Conservation (phyloP, 768 basidiomycete species). For the Arthromyces matolae region DNA sequence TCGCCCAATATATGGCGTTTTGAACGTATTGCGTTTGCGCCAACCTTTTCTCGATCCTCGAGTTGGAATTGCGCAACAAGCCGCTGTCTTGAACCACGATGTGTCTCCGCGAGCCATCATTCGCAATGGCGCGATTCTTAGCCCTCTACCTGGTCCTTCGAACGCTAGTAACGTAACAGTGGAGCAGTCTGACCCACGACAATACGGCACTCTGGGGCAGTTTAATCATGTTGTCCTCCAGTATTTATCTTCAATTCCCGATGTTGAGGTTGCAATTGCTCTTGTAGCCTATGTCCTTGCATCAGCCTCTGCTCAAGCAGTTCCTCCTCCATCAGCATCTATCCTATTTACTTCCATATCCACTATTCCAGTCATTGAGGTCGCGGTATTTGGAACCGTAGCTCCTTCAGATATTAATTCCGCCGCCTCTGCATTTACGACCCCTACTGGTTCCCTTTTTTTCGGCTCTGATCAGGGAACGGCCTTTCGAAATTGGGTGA, state of each 20-base stretch:
- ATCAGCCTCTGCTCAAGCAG: conserved; percentile 25
- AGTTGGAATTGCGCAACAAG: conserved; percentile 44
- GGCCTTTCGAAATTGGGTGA: conserved; percentile 52
- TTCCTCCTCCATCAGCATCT: conserved; percentile 40
- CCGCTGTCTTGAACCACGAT: conserved; percentile 42
- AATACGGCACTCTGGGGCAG: conserved; percentile 52
- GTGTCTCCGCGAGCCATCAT: conserved; percentile 46
- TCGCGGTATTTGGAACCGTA: conserved; percentile 61
- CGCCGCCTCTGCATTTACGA: conserved; percentile 49
- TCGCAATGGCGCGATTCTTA: conserved; percentile 49
- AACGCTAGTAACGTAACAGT: conserved; percentile 26
- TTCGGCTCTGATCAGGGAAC: conserved; percentile 54
- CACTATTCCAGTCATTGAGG: conserved; percentile 51
- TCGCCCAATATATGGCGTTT: conserved; percentile 60
- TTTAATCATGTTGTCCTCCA: conserved; percentile 55
- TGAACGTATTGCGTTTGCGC: conserved; percentile 54
- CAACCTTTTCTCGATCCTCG: conserved; percentile 51
- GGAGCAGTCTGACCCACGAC: conserved; percentile 41
- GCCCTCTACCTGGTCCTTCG: conserved; percentile 39
- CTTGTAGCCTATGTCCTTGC: conserved; percentile 47
- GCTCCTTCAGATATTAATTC: conserved; percentile 43
- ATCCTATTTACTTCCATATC: conserved; percentile 38
- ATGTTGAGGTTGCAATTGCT: conserved; percentile 39
- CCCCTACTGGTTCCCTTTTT: conserved; percentile 47
- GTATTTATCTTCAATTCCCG: conserved; percentile 51